Evolutionary conservation across 768 basidiomycete species (phyloP), one percentile per base, ranked within the genome.

Genomic region (Leucocoprinus birnbaumii): DNA sequence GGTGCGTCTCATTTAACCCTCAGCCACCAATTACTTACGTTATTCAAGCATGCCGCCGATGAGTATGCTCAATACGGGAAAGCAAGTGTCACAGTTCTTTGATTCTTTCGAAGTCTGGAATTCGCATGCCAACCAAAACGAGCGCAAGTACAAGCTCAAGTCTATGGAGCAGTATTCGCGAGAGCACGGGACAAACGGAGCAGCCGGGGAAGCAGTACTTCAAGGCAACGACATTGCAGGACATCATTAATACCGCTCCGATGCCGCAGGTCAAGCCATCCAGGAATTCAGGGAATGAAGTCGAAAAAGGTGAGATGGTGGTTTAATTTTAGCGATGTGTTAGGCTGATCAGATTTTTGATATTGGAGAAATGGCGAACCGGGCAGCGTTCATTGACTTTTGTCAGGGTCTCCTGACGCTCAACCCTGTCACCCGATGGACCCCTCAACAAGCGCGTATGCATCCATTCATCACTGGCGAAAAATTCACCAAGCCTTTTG

Each of bases 131-230:
- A 88, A 79, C 54, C 80, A 83, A 62, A 86, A 85, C 56, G 85
- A 89, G 63, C 88, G 94, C 72, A 90, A 90, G 67, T 94, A 87
- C 68, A 80, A 85, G 47, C 71, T 98, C 63, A 99, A 98, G 77
- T 82, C 82, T 51, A 73, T 99, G 59, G 95, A 98, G 56, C 94
- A 98, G 68, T 99, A 98, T 68, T 91, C 93, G 4, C 80, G 90
- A 46, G 97, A 99, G 69, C 94, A 95, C 71, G 91, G 91, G 58
- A 89, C 91, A 14, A 88, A 94, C 59, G 97, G n/a, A 99, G 67
- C 97, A 98, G 66, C 95, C 95, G 0, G 95, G 94, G 62, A 99
- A 99, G 71, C 96, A 98, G 70, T 99, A 98, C 69, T 98, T 99
- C 81, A 91, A 94, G 68, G 93, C 94, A 16, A 91, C 84, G 24